Evolutionary conservation across 108 stramenopile species (phyloP), one percentile per base, ranked within the genome.

Genomic region (Nannochloropsis salina): DNA sequence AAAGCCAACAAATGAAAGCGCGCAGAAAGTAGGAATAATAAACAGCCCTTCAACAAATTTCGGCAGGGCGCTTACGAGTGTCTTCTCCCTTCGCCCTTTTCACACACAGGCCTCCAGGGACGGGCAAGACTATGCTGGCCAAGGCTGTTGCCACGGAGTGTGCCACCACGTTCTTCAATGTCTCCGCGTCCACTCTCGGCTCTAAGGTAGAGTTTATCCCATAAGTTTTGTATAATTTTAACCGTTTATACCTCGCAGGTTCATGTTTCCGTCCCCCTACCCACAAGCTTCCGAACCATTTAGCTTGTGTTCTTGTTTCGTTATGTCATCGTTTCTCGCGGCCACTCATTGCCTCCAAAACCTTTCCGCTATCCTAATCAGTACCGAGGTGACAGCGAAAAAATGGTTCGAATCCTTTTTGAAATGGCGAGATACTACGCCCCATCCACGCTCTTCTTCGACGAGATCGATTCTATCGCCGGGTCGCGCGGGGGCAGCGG

Each of bases 101-200:
- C 61, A 74, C 61, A 74, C 61, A 74, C 47, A 51, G 61, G 8
- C 61, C 61, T 4, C 61, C 96, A 0, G 94, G 94, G 21, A 97
- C 96, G 22, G 96, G 96, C 22, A 99, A 99, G 92, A 99, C 99
- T 15, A 92, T 99, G 83, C 97, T 99, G 21, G 99, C 99, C 81
- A 99, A 98, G 86, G 98, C 98, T 2, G 98, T 99, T 8, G 99
- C 99, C 41, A 93, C 94, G 41, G 98, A 99, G 91, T 99, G 97
- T 88, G 43, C 91, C 44, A 94, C 93, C 15, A 92, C 93, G n/a
- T 93, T 93, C 90, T 94, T 94, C 91, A 93, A 93, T 81, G 93
- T 93, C 43, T 91, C 92, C 80, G 90, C 92, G 18, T 91, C 92
- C 3, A 93, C 92, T 22, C 89, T 93, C 20, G 87, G 90, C 31